phyloP scores from a whole-genome alignment of 768 basidiomycete genomes.

The Russula sp. region DNA sequence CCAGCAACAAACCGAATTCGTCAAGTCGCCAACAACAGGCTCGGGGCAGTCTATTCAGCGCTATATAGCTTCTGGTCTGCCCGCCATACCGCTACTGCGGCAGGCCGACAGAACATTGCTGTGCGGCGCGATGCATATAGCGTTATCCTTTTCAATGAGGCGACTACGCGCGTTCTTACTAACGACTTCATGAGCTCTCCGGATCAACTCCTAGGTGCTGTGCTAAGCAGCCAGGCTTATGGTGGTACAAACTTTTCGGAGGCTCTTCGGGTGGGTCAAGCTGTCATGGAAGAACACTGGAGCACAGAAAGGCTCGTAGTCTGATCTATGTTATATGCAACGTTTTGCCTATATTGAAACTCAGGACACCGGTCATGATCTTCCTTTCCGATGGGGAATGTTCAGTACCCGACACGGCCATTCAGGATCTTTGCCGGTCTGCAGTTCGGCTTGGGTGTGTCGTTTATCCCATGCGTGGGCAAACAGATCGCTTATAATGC shows the following conservation, averaged over 20 bases:
- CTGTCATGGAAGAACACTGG: constrained; percentile 43
- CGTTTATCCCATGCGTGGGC: background rate
- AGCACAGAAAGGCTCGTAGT: constrained; percentile 41
- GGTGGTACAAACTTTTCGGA: constrained; percentile 42
- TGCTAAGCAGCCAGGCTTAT: constrained; percentile 33
- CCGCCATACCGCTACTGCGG: constrained; percentile 36
- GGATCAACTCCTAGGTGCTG: constrained; percentile 36
- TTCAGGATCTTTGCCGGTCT: constrained; percentile 39
- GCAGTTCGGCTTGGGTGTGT: constrained; percentile 42
- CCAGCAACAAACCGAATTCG: constrained; percentile 37
- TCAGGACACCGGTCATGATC: constrained; percentile 46
- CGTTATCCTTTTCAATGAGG: constrained; percentile 42
- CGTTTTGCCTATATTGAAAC: constrained; percentile 4
- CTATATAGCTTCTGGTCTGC: constrained; percentile 52
- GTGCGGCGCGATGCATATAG: constrained; percentile 52
- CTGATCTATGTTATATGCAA: background rate
- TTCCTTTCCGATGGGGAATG: constrained; percentile 57
- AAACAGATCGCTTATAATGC: background rate
- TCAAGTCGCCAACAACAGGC: constrained; percentile 38
- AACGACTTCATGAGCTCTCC: constrained; percentile 47
- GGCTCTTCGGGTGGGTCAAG: constrained; percentile 37
- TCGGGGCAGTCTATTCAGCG: constrained; percentile 55
- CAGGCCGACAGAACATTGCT: constrained; percentile 25
- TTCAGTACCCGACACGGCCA: constrained; percentile 31
- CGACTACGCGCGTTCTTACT: constrained; percentile 26